A percentile compares a stretch with the other conserved stretches of the same genome.
phyloP scores from a whole-genome alignment of 768 basidiomycete genomes.

The Amanita fuliginea region DNA sequence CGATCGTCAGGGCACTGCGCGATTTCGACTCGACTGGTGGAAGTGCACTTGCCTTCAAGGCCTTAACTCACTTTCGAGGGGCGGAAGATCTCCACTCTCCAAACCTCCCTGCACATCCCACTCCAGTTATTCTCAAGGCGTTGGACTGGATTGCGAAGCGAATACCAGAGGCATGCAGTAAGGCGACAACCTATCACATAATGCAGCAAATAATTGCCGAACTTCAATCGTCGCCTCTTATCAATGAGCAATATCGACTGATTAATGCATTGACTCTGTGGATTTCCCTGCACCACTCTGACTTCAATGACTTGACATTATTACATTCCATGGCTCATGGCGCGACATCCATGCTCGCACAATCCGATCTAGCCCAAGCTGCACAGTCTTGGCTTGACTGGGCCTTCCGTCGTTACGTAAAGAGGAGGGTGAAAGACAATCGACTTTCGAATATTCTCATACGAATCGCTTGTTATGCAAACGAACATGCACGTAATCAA shows the following conservation, averaged over 20 bases:
- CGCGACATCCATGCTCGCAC: conserved; percentile 49
- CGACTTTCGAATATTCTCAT: conserved; percentile 57
- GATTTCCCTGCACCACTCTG: conserved; percentile 47
- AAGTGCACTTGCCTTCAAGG: conserved; percentile 33
- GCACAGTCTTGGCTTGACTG: conserved; percentile 76
- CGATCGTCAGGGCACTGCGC: conserved; percentile 37
- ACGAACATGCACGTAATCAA: conserved; percentile 35
- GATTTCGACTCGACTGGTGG: conserved; percentile 21
- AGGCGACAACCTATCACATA: conserved; percentile 68
- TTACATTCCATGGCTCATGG: conserved; percentile 63
- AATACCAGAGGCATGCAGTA: conserved; percentile 28
- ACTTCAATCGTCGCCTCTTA: conserved; percentile 54
- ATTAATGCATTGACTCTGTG: conserved; percentile 67
- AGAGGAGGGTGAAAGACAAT: conserved; percentile 28
- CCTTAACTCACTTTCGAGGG: conserved; percentile 41
- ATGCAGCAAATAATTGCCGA: conserved; percentile 61
- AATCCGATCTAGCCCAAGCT: conserved; percentile 54
- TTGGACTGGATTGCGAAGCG: conserved; percentile 47
- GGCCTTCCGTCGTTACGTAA: conserved; percentile 48
- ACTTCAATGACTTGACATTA: conserved; percentile 47
- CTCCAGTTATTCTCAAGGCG: conserved; percentile 38
- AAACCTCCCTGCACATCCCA: conserved; percentile 52
- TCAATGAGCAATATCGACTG: conserved; percentile 76
- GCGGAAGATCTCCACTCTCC: conserved; percentile 37
- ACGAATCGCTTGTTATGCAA: conserved; percentile 50